Evolutionary conservation across 2,329 filamentous ascomycete species (phyloP), one percentile per base, ranked within the genome.

Genomic region (Penicillium fuscoglaucum): DNA sequence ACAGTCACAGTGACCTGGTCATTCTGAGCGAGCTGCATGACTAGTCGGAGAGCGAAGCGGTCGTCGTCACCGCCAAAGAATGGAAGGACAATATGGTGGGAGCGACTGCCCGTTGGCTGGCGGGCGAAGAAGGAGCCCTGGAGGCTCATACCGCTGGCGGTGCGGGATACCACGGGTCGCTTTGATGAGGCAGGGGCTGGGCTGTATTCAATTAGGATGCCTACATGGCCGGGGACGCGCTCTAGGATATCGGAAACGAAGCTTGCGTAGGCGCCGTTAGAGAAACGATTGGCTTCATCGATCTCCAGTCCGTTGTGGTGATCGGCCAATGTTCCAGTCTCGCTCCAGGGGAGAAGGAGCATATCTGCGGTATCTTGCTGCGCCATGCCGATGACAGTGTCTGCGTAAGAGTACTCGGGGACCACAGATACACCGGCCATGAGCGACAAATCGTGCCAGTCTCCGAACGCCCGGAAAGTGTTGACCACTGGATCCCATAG

Each of bases 1-100:
- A 97, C 83, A 0, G 90, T 93, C 0, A 87, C 90, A 0, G 90
- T 93, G 28, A 96, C 86, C 44, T 90, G 85, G 4, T 85, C 83
- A 68, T 92, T 95, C 71, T 88, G 87, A 0, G 88, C 90, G 0
- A 99, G 82, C 69, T 97, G 93, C 3, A 98, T 81, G 3, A 93
- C 89, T 26, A 98, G 84, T 1, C 87, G 82, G 0, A 98, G 81
- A 0, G 92, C 93, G 5, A 88, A 85, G 8, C 86, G 84, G 69
- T 97, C 93, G 69, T 99, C 95, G 1, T 81, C 78, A 9, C 90
- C 90, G 19, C 93, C 93, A 59, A 96, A 87, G 76, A 91, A 98
- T 0, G 93, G 89, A 54, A 96, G 81, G 72, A 96, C 93, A 64
- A 98, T 83, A 71, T 93, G 91, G 70, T 96, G 91, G 37, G 85